Evolutionary conservation across 176 grass and related monocot species (phyloP), one percentile per base, ranked within the genome.

Genomic region (Carex littledalei): DNA sequence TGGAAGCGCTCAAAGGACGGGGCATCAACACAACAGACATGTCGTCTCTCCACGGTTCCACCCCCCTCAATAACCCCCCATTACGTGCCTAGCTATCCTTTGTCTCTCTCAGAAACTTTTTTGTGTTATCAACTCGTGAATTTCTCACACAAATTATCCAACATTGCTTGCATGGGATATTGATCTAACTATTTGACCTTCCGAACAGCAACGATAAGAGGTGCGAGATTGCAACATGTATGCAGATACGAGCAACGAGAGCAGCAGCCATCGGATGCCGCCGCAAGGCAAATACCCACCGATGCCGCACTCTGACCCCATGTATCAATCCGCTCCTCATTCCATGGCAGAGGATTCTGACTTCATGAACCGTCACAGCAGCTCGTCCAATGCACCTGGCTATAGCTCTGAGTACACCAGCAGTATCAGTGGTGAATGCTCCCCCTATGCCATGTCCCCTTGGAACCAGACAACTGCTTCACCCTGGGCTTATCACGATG

Each of bases 361-460:
- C 6, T 83, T 47, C 52, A 90, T 84, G 21, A 89, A 85, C 92
- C 81, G 92, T 13, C 47, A 92, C 52, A 97, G 92, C 90, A 97
- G 90, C 90, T 94, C 92, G 12, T 97, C 94, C 6, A 88, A 89
- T 47, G 82, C 60, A 2, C 92, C 89, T 5, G 86, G 84, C 16
- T 61, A 86, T 21, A 89, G 81, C 86, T 91, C 89, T 1, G 94
- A 97, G 82, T 94, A 94, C 90, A 90, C 92, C 3, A 81, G 81
- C 78, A 91, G 87, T 84, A 87, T 88, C 85, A 97, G 94, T 91
- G 92, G 94, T 43, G 94, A 97, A 84, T 88, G 89, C 89, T 94
- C 94, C 6, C 92, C 92, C 0, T 97, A 91, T 84, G 91, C 89
- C 92, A 97, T 97, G 94, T 97, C 94, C 50, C 94, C 94, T 67